These are phyloP conservation scores for Pseudoscleropodium purum DNA, from an alignment of 225 moss, liverwort and hornwort genomes.

Conservation along the genomic window DNA sequence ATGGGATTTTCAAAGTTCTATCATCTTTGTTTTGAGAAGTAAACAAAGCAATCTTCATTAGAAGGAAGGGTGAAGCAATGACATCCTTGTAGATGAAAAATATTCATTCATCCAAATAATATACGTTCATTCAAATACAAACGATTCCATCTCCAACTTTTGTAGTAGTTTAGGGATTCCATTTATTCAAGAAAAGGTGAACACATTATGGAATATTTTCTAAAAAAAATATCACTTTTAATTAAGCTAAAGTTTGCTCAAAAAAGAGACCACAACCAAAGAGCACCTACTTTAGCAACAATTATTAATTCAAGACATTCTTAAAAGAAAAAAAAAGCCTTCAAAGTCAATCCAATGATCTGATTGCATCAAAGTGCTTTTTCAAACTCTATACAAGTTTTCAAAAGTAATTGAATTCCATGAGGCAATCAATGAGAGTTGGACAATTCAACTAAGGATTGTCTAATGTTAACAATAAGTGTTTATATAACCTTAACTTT, in stretches of 20 bases:
- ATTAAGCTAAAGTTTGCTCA: no score
- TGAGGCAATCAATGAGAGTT: neutral
- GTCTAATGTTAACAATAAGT: neutral
- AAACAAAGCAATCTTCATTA: neutral
- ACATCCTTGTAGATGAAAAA: neutral
- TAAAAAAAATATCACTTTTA: neutral
- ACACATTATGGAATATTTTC: accelerated
- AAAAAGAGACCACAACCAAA: neutral
- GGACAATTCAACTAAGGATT: accelerated
- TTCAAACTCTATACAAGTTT: neutral
- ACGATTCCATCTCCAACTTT: neutral
- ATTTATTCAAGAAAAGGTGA: accelerated
- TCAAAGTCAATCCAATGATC: accelerated
- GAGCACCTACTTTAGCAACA: no score
- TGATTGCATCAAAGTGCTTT: neutral
- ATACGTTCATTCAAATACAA: neutral
- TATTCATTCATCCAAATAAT: neutral
- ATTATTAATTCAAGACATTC: neutral
- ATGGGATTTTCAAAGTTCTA: neutral
- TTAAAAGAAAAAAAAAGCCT: accelerated
- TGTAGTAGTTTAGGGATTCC: neutral
- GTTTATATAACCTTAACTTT: neutral
- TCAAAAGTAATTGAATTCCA: neutral
- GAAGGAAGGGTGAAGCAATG: no score
- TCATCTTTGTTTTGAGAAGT: neutral